Evolutionary conservation across 2,329 filamentous ascomycete genomes (phyloP), one percentile per base, ranked within the genome.

Genomic region (Alternaria tenuissima): DNA sequence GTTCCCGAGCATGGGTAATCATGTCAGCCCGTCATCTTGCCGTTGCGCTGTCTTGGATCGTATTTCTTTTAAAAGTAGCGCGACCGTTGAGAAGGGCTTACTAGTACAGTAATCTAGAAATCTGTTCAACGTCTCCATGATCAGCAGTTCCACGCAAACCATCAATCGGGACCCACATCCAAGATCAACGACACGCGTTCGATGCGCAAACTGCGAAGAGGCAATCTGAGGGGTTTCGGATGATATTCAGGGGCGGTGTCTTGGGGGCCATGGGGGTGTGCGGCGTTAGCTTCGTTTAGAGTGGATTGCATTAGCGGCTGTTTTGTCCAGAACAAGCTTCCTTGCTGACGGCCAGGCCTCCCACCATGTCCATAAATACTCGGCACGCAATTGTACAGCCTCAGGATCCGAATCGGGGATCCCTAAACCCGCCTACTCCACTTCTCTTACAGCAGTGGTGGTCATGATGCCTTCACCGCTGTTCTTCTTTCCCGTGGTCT

Each of bases 401-500:
- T n/a, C 1, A 18, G 7, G 8, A 7, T 24, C 30, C 14, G 20
- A 18, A 14, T 22, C 2, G 1, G 7, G 7, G 30, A 12, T 48
- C 26, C 22, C 32, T 46, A 5, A 42, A 8, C 1, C 32, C 26
- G 7, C 34, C 46, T 55, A 64, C 51, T 63, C 24, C 7, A 69
- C 63, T 28, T 68, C 65, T 32, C 55, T 64, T 7, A 68, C 64
- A 5, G 63, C 61, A 12, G 66, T 59, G 11, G 60, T 63, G 24
- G 65, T 53, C 18, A 52, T 44, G 18, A 57, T 55, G 14, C 65
- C 60, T 52, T 71, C 68, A 4, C 38, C 59, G 38, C 56, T 59
- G 7, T 57, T 54, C 62, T 71, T 66, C 49, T 68, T 68, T 14
- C 62, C 66, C 14, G 63, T 46, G 14, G 61, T 20, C 24, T 63